Evolutionary conservation across 192 early-diverging fungal genomes (phyloP), one percentile per base, ranked within the genome.

Genomic region (Coemansia guatemalensis): DNA sequence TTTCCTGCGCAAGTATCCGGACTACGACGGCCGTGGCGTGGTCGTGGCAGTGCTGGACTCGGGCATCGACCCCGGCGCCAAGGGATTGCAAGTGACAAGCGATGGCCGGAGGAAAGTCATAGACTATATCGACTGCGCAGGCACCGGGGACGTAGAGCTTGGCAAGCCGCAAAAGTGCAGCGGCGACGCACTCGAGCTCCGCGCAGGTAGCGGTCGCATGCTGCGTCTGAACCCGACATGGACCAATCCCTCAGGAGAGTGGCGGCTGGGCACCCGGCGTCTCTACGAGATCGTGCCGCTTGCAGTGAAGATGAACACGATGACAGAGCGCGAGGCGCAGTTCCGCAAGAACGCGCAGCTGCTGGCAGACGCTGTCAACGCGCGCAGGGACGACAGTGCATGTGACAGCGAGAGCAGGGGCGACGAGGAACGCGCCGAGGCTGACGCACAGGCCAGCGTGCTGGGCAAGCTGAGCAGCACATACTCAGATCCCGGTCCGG

Each of bases 41-140:
- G 88, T 95, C 9, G 87, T 96, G 61, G 96, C 95, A 27, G 88
- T 95, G 57, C 83, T 98, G 20, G 96, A 98, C 70, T 95, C 95
- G 2, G 94, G 94, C 49, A 88, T 99, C n/a, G 94, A 96, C 83
- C 94, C 95, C 29, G 90, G 88, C 21, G 92, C 95, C 30, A 82
- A 88, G 35, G 95, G 95, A 50, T 73, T 99, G 67, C 89, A 90
- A 80, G 69, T 85, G 18, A 97, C 95, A 2, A 88, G 90, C 20
- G 90, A 93, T 50, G 97, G 95, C 47, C 86, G 89, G 71, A 90
- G 88, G 57, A 99, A 99, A 78, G 80, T 99, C 22, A 81, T 96
- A 25, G 93, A 96, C 71, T 87, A 92, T 58, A 85, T 99, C 47
- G 97, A 99, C 84, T 99, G 97, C 84, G 93, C 95, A 2, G 95